Percentiles rank a stretch among this genome's conserved stretches.
phyloP scores from a whole-genome alignment of 2,329 filamentous ascomycete genomes.

The Neofusicoccum sp. region DNA sequence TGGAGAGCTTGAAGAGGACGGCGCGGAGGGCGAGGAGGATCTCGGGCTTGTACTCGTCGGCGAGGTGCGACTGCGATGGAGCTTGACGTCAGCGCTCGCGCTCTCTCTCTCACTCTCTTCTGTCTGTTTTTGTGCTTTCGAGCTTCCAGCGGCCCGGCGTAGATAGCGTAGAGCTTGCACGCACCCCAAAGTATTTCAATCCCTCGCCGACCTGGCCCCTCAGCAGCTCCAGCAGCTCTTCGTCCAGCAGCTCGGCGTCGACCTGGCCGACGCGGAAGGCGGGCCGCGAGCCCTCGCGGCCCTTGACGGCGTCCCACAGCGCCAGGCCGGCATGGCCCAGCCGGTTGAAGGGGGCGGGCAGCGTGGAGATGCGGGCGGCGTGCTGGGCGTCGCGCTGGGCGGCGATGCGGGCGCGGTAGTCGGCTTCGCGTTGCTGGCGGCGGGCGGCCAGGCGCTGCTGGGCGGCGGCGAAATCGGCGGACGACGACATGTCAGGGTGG shows the following conservation, averaged over 20 bases:
- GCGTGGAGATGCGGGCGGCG: conserved; percentile 43
- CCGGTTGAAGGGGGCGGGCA: conserved; percentile 59
- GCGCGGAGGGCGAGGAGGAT: conserved; percentile 75
- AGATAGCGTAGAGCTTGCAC: conserved; percentile 24
- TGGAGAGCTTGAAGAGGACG: conserved; percentile 86
- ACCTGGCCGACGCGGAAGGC: conserved; percentile 94
- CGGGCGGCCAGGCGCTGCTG: conserved; percentile 83
- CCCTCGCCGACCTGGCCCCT: conserved; percentile 84
- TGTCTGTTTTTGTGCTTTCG: background rate
- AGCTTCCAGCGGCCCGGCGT: background rate
- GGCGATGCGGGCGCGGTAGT: conserved; percentile 58
- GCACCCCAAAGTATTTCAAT: conserved; percentile 77
- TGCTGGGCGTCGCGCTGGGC: conserved; percentile 39
- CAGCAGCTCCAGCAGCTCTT: conserved; percentile 83
- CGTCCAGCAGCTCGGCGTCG: conserved; percentile 90
- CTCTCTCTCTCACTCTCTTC: background rate
- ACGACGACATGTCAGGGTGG: conserved; percentile 41
- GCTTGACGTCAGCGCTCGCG: background rate
- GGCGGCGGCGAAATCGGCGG: conserved; percentile 78
- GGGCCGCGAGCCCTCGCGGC: conserved; percentile 75
- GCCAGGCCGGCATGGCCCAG: conserved; percentile 50
- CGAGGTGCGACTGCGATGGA: conserved; percentile 55
- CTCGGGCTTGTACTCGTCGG: conserved; percentile 85
- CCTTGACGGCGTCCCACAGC: conserved; percentile 69
- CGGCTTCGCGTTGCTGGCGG: conserved; percentile 70